Evolutionary conservation across 306 rosid species (phyloP), one percentile per base, ranked within the genome.

Genomic region (Alnus glutinosa): DNA sequence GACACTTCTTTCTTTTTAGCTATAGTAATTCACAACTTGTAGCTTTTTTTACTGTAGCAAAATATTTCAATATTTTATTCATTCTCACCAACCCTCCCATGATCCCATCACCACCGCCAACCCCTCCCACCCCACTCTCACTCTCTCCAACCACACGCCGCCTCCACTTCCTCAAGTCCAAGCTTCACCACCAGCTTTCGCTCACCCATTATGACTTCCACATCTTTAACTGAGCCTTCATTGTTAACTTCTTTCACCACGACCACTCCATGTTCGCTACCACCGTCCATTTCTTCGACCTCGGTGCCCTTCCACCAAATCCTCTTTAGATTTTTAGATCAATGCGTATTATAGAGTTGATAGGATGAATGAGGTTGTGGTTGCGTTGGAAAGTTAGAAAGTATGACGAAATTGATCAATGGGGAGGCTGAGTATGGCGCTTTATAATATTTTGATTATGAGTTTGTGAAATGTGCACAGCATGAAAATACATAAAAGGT

Each of bases 121-220:
- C 52, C 55, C 73, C 70, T 44, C 73, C 58, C 5, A 30, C 55
- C 92, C 92, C 12, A 79, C 82, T 3, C 90, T 86, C 32, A 77
- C 88, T 19, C 76, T 89, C 64, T 88, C 91, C 13, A 86, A 80
- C 75, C 77, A 73, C 77, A 55, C 78, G 12, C 78, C 96, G 92
- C 52, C 89, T 92, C 73, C 92, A 82, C 55, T 94, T 94, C 83
- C 90, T 94, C 82, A 87, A 87, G 49, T 23, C 28, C 28, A 23
- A 23, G 28, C 28, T 23, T 23, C 28, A 23, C 28, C 28, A 23
- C 28, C 28, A 23, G 28, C 28, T 23, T 28, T 79, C 83, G 30
- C 89, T 94, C 89, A 73, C 92, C 61, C 91, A 85, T 76, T 83
- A 81, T 34, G 97, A 94, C 71, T 94, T 94, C 76, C 96, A 92